phyloP scores from a whole-genome alignment of 2,329 filamentous ascomycete genomes.

The Aquanectria penicillioides region DNA sequence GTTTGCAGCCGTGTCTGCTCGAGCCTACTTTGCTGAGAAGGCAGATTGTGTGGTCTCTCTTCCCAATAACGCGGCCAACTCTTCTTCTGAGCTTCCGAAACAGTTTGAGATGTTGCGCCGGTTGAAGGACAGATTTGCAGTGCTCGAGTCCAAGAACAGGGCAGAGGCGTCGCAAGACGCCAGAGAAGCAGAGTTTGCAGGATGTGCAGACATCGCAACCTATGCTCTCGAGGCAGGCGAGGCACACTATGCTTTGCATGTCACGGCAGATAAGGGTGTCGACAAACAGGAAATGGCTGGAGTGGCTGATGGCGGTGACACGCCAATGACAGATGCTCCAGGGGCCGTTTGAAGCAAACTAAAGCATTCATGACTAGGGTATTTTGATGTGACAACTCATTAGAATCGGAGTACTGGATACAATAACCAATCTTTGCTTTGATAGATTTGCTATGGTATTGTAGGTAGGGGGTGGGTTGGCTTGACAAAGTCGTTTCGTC shows the following conservation, averaged over 20 bases:
- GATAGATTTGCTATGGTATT: background rate
- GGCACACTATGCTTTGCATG: too few relatives aligned
- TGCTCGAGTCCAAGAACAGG: background rate
- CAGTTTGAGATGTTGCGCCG: constrained; percentile 14
- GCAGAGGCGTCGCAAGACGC: background rate
- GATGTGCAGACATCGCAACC: too few relatives aligned
- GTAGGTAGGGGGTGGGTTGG: background rate
- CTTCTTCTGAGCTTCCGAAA: background rate
- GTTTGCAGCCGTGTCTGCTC: constrained; percentile 32
- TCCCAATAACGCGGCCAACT: background rate
- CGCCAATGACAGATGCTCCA: background rate
- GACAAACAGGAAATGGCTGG: too few relatives aligned
- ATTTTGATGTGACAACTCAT: background rate
- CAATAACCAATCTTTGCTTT: background rate
- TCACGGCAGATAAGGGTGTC: too few relatives aligned
- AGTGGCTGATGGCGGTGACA: background rate
- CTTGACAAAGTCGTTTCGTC: background rate
- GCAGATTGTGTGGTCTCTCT: constrained; percentile 30
- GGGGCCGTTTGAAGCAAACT: background rate
- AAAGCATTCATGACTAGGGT: background rate
- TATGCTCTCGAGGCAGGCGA: too few relatives aligned
- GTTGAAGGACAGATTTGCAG: constrained; percentile 25
- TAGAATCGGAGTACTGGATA: background rate
- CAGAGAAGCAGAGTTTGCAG: background rate
- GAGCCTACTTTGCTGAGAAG: constrained; percentile 34